A percentile compares a stretch with the other conserved stretches of the same genome.
phyloP scores from a whole-genome alignment of 352 stramenopile species.

The Phytophthora crassamura region DNA sequence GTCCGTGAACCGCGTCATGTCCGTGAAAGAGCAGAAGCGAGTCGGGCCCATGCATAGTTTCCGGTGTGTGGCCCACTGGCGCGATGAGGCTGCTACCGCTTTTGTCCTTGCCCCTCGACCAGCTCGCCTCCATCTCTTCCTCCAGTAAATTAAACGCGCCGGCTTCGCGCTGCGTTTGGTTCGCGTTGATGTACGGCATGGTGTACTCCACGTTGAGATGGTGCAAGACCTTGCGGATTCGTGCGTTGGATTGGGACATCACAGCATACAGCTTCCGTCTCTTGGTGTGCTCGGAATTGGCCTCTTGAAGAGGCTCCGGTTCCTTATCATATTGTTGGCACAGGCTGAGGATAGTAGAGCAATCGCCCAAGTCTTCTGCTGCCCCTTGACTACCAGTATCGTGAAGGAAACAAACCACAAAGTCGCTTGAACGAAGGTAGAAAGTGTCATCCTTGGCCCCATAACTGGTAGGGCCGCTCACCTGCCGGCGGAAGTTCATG shows the following conservation, averaged over 20 bases:
- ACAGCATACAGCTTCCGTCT: conserved; percentile 50
- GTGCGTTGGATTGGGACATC: conserved; percentile 72
- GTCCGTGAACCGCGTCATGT: conserved; percentile 67
- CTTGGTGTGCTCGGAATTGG: conserved; percentile 12
- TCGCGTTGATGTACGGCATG: conserved; percentile 61
- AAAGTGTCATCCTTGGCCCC: conserved; percentile 33
- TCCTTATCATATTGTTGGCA: conserved; percentile 42
- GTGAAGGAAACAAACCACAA: conserved; percentile 64
- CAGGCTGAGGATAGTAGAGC: conserved; percentile 43
- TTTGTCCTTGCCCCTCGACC: conserved; percentile 29
- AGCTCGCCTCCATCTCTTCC: conserved; percentile 45
- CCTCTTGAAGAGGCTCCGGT: neutral
- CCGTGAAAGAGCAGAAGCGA: conserved; percentile 72
- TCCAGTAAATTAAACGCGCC: conserved; percentile 58
- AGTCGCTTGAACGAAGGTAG: conserved; percentile 74
- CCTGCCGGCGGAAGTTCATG: conserved; percentile 57
- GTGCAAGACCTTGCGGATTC: conserved; percentile 70
- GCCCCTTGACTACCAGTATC: conserved; percentile 10
- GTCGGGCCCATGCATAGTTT: conserved; percentile 63
- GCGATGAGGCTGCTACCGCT: conserved; percentile 6
- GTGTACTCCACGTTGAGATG: conserved; percentile 64
- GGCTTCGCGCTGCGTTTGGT: conserved; percentile 46
- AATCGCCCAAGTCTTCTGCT: neutral
- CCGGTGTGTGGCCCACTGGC: conserved; percentile 24
- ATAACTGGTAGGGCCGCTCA: neutral